Evolutionary conservation across 73 alveolate species (phyloP), one percentile per base, ranked within the genome.

Genomic region (Symbiodinium pilosum): DNA sequence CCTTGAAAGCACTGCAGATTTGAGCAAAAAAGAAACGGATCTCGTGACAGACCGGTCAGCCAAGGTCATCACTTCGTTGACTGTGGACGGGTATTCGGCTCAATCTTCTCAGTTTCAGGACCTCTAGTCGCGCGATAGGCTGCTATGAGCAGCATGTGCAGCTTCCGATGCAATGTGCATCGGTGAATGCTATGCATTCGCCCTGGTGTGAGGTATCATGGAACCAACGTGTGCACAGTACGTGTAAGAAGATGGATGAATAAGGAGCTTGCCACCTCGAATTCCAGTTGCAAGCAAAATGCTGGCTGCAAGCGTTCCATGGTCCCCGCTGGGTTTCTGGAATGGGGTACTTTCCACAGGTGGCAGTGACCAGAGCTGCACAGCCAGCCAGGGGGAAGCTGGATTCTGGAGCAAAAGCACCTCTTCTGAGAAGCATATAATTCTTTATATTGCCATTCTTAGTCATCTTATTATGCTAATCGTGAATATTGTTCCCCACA

Each of bases 321-420:
- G 38, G 38, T 64, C 81, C 34, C 81, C 18, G 81, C 81, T 30
- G 81, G 81, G 81, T 64, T 47, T 47, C 39, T 64, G 81, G 81
- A 64, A 64, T 64, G 81, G 81, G 81, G 81, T n/a, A 64, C 9
- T 28, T 64, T 64, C 81, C 81, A 30, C 39, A 64, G 24, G 81
- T 32, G 81, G 81, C 81, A 64, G 81, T n/a, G 39, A 28, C 34
- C 38, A 64, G 81, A 64, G 81, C 81, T 64, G 81, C 81, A 64
- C 24, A 64, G 81, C 18, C 81, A 64, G 81, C 34, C 39, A 38
- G 81, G 81, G 30, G 81, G 7, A 5, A 64, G 81, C 81, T 38
- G 30, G 38, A n/a, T 14, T 28, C 38, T 14, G 34, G 30, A 64
- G 81, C 81, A 28, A 64, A 64, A n/a, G n/a, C n/a, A n/a, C n/a